These are phyloP conservation scores for Xylaria sp. DNA, from an alignment of 2,329 filamentous ascomycete genomes.

Conservation along the genomic window DNA sequence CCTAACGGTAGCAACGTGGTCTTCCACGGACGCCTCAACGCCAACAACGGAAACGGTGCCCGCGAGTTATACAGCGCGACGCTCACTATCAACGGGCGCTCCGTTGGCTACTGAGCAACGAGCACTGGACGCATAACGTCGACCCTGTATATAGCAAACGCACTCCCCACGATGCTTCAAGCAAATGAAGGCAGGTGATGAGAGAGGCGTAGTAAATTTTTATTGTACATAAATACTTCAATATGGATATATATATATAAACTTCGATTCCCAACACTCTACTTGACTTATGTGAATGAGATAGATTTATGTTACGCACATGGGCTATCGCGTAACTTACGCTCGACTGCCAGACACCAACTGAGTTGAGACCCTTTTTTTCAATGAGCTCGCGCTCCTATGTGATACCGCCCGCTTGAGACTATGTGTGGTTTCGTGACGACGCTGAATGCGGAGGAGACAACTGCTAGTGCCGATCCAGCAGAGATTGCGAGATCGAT, in stretches of 20 bases:
- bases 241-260: slow-evolving; percentile 2
- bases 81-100: slow-evolving; percentile 43
- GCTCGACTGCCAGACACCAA: not conserved
- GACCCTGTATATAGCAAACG: slow-evolving; percentile 10
- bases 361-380: not conserved
- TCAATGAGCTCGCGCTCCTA: not conserved
- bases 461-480: not conserved
- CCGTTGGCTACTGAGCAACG: slow-evolving; percentile 31
- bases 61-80: slow-evolving; percentile 46
- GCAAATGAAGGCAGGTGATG: not conserved
- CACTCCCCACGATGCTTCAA: not conserved
- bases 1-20: slow-evolving; percentile 45
- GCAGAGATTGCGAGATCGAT: not conserved
- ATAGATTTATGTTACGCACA: not conserved
- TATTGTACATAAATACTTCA: not conserved
- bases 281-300: not conserved
- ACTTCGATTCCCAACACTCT: not conserved
- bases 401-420: not conserved
- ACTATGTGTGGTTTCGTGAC: not conserved
- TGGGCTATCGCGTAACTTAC: not conserved
- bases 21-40: slow-evolving; percentile 46
- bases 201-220: not conserved
- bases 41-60: slow-evolving; percentile 37
- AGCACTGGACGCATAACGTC: not conserved
- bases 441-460: not conserved